A percentile compares a stretch with the other conserved stretches of the same genome.
Conservation (phyloP, 257 asterid species). For the Solanum pinnatisectum region DNA sequence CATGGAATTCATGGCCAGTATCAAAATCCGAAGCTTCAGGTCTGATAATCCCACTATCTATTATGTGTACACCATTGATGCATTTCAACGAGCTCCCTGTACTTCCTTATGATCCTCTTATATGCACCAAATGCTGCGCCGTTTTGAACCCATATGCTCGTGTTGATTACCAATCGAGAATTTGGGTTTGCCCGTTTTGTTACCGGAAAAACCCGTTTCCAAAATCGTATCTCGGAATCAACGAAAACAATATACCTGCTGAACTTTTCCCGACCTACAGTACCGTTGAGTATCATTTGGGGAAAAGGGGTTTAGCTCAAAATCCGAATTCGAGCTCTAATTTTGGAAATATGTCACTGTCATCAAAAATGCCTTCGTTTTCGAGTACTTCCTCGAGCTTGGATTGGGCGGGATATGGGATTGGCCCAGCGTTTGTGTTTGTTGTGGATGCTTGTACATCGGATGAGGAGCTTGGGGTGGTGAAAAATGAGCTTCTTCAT, state of each 20-base stretch:
- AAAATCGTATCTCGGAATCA: conserved; percentile 45
- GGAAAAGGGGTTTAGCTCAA: conserved; percentile 24
- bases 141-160: conserved; percentile 84
- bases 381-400: conserved; percentile 24
- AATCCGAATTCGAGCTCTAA: conserved; percentile 12
- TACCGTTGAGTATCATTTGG: conserved; percentile 76
- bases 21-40: conserved; percentile 55
- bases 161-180: conserved; percentile 55
- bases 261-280: conserved; percentile 96
- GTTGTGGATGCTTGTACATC: conserved; percentile 69
- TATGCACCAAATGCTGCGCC: conserved; percentile 65
- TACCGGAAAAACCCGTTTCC: conserved; percentile 61
- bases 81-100: conserved; percentile 70
- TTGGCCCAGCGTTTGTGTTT: conserved; percentile 74
- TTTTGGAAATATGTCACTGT: conserved; percentile 26
- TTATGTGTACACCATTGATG: conserved; percentile 75
- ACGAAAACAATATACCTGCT: conserved; percentile 76
- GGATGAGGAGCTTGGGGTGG: conserved; percentile 53
- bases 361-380: conserved; percentile 34
- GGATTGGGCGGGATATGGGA: conserved; percentile 34
- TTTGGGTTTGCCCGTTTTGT: conserved; percentile 86
- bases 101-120: conserved; percentile 63
- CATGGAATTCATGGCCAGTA: conserved; percentile 95
- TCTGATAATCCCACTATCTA: conserved; percentile 69
- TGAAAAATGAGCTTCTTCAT: conserved; percentile 76